Base-by-base conservation (phyloP, 2,329 filamentous ascomycete genomes). In the Pseudogymnoascus sp. region DNA sequence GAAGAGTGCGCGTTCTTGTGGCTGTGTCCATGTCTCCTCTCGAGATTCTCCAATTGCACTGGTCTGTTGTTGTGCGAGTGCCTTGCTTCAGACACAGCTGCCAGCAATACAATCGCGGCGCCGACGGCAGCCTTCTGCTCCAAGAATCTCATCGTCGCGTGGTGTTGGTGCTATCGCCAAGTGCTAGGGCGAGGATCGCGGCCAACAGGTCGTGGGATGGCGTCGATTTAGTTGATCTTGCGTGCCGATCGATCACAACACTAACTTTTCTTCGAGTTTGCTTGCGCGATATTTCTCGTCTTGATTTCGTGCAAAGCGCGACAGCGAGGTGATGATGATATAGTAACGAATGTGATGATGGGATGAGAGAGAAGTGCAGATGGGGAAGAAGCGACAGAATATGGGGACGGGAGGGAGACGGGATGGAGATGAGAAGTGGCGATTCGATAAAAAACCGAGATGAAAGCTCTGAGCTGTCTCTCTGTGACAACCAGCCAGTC, bases 141-240 rank as follows among this genome's bases (percentile, higher is more conserved):
- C 64, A 79, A 76, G 73, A 81, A 71, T 77, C 81, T 86, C 84
- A 86, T 87, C 68, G 72, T 75, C 70, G 60, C 64, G 65, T 67
- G 23, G 21, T 51, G 23, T 2, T 25, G 23, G 45, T 28, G 45
- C n/a, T 28, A 28, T 51, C 21, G 45, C 45, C 45, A 28, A n/a
- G 45, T 51, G 45, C 45, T 51, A 51, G 23, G 45, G 45, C 23
- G 19, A 28, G 45, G 45, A 25, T 51, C 45, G 23, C 45, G 45
- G 45, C 45, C 45, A 51, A 51, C 13, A 51, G 45, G 13, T 51
- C 21, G 45, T 51, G 21, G 23, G 45, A 28, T 28, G 23, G 45
- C 45, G 21, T n/a, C 10, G 45, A 23, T 10, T 51, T 28, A 8
- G 45, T n/a, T 48, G 43, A 48, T 48, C 45, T 51, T 51, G 45